phyloP scores from a whole-genome alignment of 768 basidiomycete genomes.

The Omphalotus guepiniiformis region DNA sequence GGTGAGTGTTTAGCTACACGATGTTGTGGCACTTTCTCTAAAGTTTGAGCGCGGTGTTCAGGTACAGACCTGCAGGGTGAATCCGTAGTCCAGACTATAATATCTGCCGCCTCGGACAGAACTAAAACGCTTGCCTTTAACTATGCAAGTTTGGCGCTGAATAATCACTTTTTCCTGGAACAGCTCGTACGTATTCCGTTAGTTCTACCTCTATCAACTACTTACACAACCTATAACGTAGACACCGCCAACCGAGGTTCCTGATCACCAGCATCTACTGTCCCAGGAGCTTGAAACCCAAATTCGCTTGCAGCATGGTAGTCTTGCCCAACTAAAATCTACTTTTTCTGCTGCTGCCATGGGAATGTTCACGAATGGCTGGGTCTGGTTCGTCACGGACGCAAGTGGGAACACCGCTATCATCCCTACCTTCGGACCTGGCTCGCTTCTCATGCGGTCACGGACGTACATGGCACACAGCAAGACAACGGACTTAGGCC shows the following conservation, averaged over 20 bases:
- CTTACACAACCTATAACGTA: slow-evolving; percentile 27
- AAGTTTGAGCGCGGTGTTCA: slow-evolving; percentile 23
- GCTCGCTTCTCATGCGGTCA: slow-evolving; percentile 78
- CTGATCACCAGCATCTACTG: slow-evolving; percentile 36
- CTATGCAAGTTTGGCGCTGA: slow-evolving; percentile 88
- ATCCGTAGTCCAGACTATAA: slow-evolving; percentile 68
- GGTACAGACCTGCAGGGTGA: slow-evolving; percentile 52
- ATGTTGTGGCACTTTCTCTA: not conserved
- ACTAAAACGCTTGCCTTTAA: slow-evolving; percentile 73
- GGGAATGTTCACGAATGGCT: slow-evolving; percentile 78
- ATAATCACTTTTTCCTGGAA: slow-evolving; percentile 93
- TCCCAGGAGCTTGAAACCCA: slow-evolving; percentile 21
- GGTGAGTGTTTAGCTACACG: slow-evolving; percentile 39
- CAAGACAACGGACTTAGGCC: slow-evolving; percentile 4
- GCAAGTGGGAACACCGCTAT: slow-evolving; percentile 55
- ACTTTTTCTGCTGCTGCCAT: slow-evolving; percentile 69
- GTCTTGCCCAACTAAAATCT: slow-evolving; percentile 65
- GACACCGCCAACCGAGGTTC: slow-evolving; percentile 31
- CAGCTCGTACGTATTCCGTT: slow-evolving; percentile 69
- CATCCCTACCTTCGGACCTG: slow-evolving; percentile 83
- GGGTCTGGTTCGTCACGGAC: slow-evolving; percentile 86
- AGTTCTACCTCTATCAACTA: slow-evolving; percentile 5
- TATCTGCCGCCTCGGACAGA: slow-evolving; percentile 56
- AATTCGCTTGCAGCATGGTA: slow-evolving; percentile 54
- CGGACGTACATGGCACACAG: slow-evolving; percentile 33